phyloP scores from a whole-genome alignment of 805 yeast species.

The Middelhovenomyces tepae region DNA sequence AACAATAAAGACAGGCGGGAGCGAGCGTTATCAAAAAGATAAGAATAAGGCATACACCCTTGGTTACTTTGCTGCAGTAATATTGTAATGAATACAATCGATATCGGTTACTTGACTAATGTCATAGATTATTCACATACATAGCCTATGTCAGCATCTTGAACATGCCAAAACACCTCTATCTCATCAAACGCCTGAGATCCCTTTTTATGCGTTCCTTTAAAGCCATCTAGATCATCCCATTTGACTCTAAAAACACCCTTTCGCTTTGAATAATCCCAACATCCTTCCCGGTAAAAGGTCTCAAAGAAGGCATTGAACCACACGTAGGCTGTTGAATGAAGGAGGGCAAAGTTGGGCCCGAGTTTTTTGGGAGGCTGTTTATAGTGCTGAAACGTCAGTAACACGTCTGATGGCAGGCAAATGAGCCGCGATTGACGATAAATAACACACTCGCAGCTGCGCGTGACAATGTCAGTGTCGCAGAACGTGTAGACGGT shows the following conservation, averaged over 20 bases:
- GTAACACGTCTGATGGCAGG: background rate
- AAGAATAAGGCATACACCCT: too few species aligned
- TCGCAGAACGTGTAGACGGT: slow-evolving; percentile 10
- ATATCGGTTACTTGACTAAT: too few species aligned
- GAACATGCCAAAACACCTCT: slow-evolving; percentile 33
- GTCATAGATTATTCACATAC: too few species aligned
- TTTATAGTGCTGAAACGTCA: slow-evolving; percentile 1
- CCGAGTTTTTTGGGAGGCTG: slow-evolving; percentile 12
- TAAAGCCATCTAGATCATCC: slow-evolving; percentile 58
- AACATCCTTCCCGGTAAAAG: slow-evolving; percentile 15
- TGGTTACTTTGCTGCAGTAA: too few species aligned
- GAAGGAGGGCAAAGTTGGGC: slow-evolving; percentile 14
- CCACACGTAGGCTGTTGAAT: slow-evolving; percentile 31
- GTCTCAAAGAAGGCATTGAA: slow-evolving; percentile 39
- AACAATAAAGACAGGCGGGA: too few species aligned
- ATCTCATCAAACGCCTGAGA: slow-evolving; percentile 42
- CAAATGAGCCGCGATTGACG: background rate
- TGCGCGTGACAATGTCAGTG: slow-evolving; percentile 5
- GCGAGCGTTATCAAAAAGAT: too few species aligned
- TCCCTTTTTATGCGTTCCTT: slow-evolving; percentile 53
- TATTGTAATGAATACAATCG: too few species aligned
- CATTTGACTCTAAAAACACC: slow-evolving; percentile 28
- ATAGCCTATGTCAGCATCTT: too few species aligned
- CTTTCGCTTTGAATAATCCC: slow-evolving; percentile 6
- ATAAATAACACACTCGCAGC: background rate